Base-by-base conservation (phyloP, 305 asterid genomes). In the Withania somnifera region DNA sequence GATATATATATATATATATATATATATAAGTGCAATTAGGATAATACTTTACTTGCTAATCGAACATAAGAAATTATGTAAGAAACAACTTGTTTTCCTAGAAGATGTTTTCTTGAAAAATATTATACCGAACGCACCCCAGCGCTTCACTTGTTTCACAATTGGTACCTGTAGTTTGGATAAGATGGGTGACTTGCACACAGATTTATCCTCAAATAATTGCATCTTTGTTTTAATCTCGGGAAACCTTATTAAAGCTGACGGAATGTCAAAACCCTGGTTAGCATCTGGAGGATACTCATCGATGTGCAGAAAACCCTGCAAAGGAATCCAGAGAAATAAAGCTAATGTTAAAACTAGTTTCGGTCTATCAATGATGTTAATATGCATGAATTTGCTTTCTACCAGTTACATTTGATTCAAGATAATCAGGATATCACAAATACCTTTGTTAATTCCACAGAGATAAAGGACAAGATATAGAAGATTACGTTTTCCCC, bases 231-330 rank as follows among this genome's bases (percentile, higher is more conserved):
- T 84, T 67, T 50, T 82, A 78, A 90, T 87, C 88, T 89, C 97
- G 11, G 87, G 75, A 75, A 91, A 94, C 91, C 83, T 90, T 78
- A 97, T 84, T 57, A 94, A 85, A 53, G 98, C 97, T 84, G 99
- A 94, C 78, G 99, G 98, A 85, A 97, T 97, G 87, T 93, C 99
- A 50, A 97, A 97, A 52, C 99, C 99, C 90, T 94, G 98, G 87
- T 97, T 93, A 80, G 99, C 98, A 92, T 94, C 99, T 36, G 98
- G 97, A 85, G 99, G 98, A 87, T 97, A 97, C 83, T 97, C 98
- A 76, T 93, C 98, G 42, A 94, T 97, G 86, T 97, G 98, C 81
- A 97, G 94, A 89, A 97, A 94, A 22, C 98, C 98, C 98, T 97
- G 94, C 61, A 60, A 87, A 85, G 80, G 79, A 54, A 85, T 58